Evolutionary conservation across 1,284 basidiomycete genomes (phyloP).

Genomic region (Ustilago tritici): DNA sequence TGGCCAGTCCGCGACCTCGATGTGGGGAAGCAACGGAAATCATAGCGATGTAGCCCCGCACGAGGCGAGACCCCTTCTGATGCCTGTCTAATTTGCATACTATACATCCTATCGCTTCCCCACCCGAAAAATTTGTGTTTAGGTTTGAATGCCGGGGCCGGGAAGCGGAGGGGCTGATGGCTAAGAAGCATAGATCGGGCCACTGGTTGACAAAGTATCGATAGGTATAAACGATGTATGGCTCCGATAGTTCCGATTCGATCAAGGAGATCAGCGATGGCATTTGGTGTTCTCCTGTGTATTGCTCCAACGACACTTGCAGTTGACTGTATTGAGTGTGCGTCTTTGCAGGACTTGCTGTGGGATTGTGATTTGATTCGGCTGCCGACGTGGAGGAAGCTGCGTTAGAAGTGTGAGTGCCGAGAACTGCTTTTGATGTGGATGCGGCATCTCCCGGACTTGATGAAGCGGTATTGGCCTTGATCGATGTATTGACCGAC

Average conservation of each 20-base stretch:
- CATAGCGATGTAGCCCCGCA: slow-evolving; percentile 98
- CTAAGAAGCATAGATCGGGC: slow-evolving; percentile 93
- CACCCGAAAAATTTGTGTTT: too few species aligned
- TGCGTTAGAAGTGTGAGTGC: background rate
- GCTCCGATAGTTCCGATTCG: slow-evolving; percentile 78
- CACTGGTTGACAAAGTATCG: slow-evolving; percentile 80
- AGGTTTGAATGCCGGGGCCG: too few species aligned
- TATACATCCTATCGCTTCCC: slow-evolving; percentile 77
- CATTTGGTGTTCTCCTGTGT: slow-evolving; percentile 76
- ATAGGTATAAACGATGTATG: slow-evolving; percentile 92
- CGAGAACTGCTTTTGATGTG: background rate
- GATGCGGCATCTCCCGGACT: background rate
- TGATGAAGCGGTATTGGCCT: background rate
- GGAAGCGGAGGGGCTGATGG: background rate
- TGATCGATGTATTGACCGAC: background rate
- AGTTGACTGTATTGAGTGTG: background rate
- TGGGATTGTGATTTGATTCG: background rate
- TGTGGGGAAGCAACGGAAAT: slow-evolving; percentile 71
- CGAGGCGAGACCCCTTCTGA: slow-evolving; percentile 73
- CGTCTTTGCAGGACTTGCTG: slow-evolving; percentile 48
- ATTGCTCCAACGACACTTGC: slow-evolving; percentile 78
- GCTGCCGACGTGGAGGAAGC: background rate
- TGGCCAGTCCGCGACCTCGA: slow-evolving; percentile 73
- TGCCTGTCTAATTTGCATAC: slow-evolving; percentile 95
- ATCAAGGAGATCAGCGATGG: slow-evolving; percentile 62